Conservation (phyloP, 2,329 filamentous ascomycete genomes). For the Fonsecaea erecta region DNA sequence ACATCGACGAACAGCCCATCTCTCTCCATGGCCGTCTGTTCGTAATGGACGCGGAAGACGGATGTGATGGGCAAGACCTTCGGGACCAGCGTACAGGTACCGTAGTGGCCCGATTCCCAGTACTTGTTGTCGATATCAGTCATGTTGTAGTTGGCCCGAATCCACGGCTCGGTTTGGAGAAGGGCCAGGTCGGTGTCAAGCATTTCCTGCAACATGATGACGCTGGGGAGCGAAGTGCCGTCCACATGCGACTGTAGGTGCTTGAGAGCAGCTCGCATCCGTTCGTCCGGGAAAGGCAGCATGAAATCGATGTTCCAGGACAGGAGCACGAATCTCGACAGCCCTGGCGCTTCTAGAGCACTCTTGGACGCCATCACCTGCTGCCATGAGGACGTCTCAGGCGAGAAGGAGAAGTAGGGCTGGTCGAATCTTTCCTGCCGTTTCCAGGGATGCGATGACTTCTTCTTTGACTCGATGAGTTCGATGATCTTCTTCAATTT, state of each 20-base stretch:
- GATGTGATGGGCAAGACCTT: constrained; percentile 49
- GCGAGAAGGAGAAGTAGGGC: constrained; percentile 35
- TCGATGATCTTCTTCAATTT: constrained; percentile 31
- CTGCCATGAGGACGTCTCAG: constrained; percentile 29
- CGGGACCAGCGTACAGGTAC: constrained; percentile 60
- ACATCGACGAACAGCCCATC: constrained; percentile 63
- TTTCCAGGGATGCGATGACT: constrained; percentile 36
- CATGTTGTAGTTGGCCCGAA: constrained; percentile 54
- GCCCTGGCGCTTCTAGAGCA: background rate
- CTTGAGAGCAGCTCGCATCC: constrained; percentile 50
- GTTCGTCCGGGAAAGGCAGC: constrained; percentile 43
- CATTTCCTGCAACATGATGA: constrained; percentile 62
- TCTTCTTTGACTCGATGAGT: constrained; percentile 34
- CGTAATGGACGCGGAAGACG: constrained; percentile 59
- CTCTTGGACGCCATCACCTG: constrained; percentile 7
- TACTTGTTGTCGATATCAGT: constrained; percentile 52
- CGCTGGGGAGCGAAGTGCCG: constrained; percentile 38
- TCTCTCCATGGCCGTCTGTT: constrained; percentile 55
- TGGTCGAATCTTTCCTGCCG: constrained; percentile 34
- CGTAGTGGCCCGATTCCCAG: constrained; percentile 57
- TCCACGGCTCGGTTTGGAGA: constrained; percentile 54
- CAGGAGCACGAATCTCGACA: constrained; percentile 42
- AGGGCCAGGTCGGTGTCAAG: constrained; percentile 50
- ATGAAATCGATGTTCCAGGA: constrained; percentile 59
- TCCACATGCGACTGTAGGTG: constrained; percentile 45